Conservation (phyloP, 805 yeast genomes). For the Kazachstania kunashirensis region DNA sequence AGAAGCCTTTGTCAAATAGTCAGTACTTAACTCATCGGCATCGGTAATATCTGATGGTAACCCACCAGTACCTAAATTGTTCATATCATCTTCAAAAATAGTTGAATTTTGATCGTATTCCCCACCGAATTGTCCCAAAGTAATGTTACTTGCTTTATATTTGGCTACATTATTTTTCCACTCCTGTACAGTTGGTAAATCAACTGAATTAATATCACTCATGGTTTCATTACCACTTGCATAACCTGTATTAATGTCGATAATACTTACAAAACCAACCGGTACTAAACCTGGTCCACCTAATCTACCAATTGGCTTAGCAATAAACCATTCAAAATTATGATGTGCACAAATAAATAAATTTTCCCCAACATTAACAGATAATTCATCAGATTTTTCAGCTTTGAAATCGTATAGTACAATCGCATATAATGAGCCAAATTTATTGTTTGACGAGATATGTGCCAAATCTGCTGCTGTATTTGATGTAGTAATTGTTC, state of each 20-base stretch:
- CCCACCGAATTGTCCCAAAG: conserved; percentile 50
- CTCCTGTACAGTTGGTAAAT: conserved; percentile 85
- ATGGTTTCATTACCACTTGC: conserved; percentile 45
- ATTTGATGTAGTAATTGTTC: conserved; percentile 27
- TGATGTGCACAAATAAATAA: conserved; percentile 93
- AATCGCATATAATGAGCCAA: conserved; percentile 63
- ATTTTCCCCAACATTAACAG: conserved; percentile 76
- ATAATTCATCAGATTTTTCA: conserved; percentile 67
- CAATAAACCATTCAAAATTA: conserved; percentile 94
- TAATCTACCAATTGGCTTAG: conserved; percentile 85
- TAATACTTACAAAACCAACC: conserved; percentile 74
- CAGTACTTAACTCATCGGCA: conserved; percentile 5
- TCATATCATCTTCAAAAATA: neutral
- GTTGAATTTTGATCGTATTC: conserved; percentile 9
- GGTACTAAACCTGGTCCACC: conserved; percentile 98
- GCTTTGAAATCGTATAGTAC: conserved; percentile 83
- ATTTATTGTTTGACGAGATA: conserved; percentile 11
- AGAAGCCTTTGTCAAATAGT: conserved; percentile 38
- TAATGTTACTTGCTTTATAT: conserved; percentile 83
- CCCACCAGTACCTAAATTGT: neutral
- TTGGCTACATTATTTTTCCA: conserved; percentile 89
- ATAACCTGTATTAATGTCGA: conserved; percentile 61
- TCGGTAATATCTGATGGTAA: neutral
- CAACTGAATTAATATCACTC: conserved; percentile 53
- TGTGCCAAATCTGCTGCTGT: neutral